Base-by-base conservation (phyloP, 108 stramenopile species). In the Asterionellopsis glacialis region DNA sequence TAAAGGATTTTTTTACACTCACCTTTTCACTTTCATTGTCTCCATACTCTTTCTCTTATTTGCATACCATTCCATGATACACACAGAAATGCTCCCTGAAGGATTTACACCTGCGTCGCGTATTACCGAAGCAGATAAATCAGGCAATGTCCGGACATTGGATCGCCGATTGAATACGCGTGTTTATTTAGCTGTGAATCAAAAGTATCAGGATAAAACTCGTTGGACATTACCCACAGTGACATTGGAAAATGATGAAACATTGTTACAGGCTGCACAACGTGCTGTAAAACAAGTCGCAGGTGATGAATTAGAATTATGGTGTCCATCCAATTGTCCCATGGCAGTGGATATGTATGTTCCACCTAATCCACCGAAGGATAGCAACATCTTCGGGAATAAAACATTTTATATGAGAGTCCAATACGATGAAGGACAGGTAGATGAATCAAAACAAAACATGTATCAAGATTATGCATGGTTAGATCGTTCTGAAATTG, bases 361-460 rank as follows among this genome's bases (percentile, higher is more conserved):
- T 28, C 61, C 70, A 41, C 59, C 68, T 7, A 27, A 70, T 28
- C 41, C 63, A n/a, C 41, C 47, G n/a, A 27, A 59, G 9, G 47
- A 55, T 18, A 63, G 58, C n/a, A n/a, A n/a, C n/a, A 15, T 59
- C 39, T 16, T 93, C 66, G 59, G 92, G 92, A 9, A 84, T 78
- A 93, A 90, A 67, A 87, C 81, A 12, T 90, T 90, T 45, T 88
- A 78, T 55, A 73, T 88, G 70, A 73, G 73, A 40, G 73, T 89
- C 23, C 86, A 90, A 61, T 72, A 76, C 45, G 84, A 83, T 53
- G 72, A 73, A 12, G 88, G 88, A 1, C 76, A 67, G 54, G 64
- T 80, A 12, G 54, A 71, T 51, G 57, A 59, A 18, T 48, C 47
- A 27, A 50, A 65, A 27, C 40, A 73, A 41, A 57, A 67, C 26